phyloP scores from a whole-genome alignment of 805 yeast species.

The Zygotorulaspora florentina region DNA sequence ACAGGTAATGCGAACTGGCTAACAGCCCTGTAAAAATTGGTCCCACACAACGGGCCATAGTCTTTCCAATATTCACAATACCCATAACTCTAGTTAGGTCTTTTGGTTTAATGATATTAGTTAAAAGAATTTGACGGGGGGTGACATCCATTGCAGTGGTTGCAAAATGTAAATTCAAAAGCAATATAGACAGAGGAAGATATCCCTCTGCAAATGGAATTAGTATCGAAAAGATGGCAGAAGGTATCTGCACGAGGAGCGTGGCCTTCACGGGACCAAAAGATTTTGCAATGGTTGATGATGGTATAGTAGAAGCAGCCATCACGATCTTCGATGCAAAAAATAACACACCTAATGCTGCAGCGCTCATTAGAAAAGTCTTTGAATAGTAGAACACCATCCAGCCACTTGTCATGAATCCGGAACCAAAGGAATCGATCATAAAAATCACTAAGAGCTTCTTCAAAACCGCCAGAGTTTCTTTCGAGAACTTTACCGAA shows the following conservation, averaged over 20 bases:
- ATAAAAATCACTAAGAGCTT: slow-evolving; percentile 60
- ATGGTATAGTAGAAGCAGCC: slow-evolving; percentile 69
- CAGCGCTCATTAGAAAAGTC: slow-evolving; percentile 49
- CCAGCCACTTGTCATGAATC: slow-evolving; percentile 89
- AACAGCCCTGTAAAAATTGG: slow-evolving; percentile 75
- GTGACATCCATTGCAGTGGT: slow-evolving; percentile 86
- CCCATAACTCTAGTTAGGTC: slow-evolving; percentile 81
- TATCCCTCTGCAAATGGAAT: slow-evolving; percentile 45
- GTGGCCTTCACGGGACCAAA: slow-evolving; percentile 81
- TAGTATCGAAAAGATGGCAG: slow-evolving; percentile 57
- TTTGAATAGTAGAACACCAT: slow-evolving; percentile 72
- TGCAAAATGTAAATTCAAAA: slow-evolving; percentile 53
- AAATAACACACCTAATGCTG: slow-evolving; percentile 62
- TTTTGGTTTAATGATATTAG: slow-evolving; percentile 56
- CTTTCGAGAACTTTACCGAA: slow-evolving; percentile 33
- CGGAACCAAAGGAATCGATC: slow-evolving; percentile 83
- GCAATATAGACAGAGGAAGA: slow-evolving; percentile 43
- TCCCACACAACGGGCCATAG: slow-evolving; percentile 78
- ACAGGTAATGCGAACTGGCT: slow-evolving; percentile 48
- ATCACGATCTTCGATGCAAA: slow-evolving; percentile 59
- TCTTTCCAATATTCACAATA: slow-evolving; percentile 78
- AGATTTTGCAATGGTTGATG: slow-evolving; percentile 60
- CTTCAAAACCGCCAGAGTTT: slow-evolving; percentile 42
- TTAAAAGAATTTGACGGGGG: slow-evolving; percentile 77
- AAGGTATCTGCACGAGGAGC: slow-evolving; percentile 69